These are phyloP conservation scores for Agaricus subrufescens DNA, from an alignment of 768 basidiomycete species.

Conservation along the genomic window DNA sequence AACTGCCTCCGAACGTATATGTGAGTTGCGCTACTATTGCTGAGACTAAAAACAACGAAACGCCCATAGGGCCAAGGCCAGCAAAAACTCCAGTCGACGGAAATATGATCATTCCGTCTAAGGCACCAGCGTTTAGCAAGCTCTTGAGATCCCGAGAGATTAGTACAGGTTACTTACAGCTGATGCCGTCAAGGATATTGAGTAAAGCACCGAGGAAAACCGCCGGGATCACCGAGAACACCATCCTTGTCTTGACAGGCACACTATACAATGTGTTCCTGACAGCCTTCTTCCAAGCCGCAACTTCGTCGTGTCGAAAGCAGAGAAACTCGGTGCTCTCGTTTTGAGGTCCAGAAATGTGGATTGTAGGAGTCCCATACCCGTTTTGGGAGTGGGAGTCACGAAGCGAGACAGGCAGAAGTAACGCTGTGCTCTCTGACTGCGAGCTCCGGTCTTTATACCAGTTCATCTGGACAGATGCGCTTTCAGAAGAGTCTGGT, in stretches of 20 bases:
- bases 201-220: constrained; percentile 80
- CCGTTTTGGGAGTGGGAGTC: neutral
- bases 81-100: constrained; percentile 79
- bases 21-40: constrained; percentile 78
- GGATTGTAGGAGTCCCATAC: neutral
- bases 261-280: constrained; percentile 4
- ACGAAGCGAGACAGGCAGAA: too few relatives aligned
- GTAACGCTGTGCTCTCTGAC: too few relatives aligned
- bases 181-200: constrained; percentile 92
- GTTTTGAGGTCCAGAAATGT: neutral
- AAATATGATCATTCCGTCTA: constrained; percentile 95
- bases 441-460: neutral
- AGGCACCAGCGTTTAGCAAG: neutral
- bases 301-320: neutral
- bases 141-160: neutral
- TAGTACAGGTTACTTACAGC: constrained; percentile 49
- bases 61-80: constrained; percentile 81
- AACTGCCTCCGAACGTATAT: constrained; percentile 83
- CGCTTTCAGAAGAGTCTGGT: neutral
- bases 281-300: constrained; percentile 5
- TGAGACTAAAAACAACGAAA: constrained; percentile 94
- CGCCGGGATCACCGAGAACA: constrained; percentile 62
- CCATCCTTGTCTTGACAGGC: constrained; percentile 22
- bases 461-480: neutral
- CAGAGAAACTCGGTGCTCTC: neutral